Base-by-base conservation (phyloP, 345 rosid species). In the Citrus unshiu region DNA sequence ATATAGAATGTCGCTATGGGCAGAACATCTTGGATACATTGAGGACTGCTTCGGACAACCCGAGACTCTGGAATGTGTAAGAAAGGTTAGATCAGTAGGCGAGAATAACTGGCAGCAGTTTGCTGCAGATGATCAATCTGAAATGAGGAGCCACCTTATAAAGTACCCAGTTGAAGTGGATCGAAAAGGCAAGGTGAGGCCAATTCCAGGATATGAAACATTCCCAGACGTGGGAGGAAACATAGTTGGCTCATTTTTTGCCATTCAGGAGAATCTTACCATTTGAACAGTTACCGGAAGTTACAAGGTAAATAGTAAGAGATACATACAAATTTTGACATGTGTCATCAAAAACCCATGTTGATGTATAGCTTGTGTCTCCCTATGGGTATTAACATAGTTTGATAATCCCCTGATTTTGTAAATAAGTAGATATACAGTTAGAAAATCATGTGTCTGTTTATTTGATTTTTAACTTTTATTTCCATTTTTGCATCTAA, bases 1-100 rank as follows among this genome's bases (percentile, higher is more conserved):
- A 64, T 95, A 95, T 77, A 88, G 99, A 82, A 91, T 95, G 98
- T 93, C 98, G 0, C 90, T 95, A 32, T 95, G 99, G 99, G 97
- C 97, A 29, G 99, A 95, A 77, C 99, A 95, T 81, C 78, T 85
- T 7, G 99, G 93, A 76, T 54, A 61, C 9, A 68, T 91, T 0
- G 97, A 93, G 68, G 93, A 89, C 67, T 84, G 90, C 72, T 95
- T 91, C 81, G 77, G 75, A 6, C 77, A 70, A 35, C 96, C 98
- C 4, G 97, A 90, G 81, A 90, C 90, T 77, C 65, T 95, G n/a
- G 97, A 92, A 27, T 95, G 99, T 70, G 99, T 92, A 40, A 87
- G 88, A 30, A 89, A 86, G 74, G 86, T 95, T 68, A 87, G 88
- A 79, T 70, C 83, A 58, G 60, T 91, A 78, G 92, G 86, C 3